Conservation (phyloP, 345 rosid species). For the Hevea brasiliensis region DNA sequence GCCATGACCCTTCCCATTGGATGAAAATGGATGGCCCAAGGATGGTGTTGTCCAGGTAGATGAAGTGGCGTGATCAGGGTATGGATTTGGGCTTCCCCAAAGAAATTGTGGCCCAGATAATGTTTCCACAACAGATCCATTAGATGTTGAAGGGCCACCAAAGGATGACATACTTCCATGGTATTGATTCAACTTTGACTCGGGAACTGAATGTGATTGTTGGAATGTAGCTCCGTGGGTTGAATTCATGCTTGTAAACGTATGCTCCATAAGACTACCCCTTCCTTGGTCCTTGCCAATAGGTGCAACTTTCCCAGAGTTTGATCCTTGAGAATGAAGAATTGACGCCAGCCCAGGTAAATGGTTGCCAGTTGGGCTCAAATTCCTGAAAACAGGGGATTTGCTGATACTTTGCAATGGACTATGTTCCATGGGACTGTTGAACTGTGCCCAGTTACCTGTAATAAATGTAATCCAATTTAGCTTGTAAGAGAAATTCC, state of each 20-base stretch:
- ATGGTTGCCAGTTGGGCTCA: constrained; percentile 58
- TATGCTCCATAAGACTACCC: constrained; percentile 47
- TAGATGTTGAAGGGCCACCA: constrained; percentile 52
- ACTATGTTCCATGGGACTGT: constrained; percentile 67
- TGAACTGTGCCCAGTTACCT: constrained; percentile 77
- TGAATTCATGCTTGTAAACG: constrained; percentile 42
- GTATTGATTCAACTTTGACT: constrained; percentile 27
- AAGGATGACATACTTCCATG: constrained; percentile 31
- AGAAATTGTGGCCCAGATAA: constrained; percentile 84
- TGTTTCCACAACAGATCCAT: constrained; percentile 58
- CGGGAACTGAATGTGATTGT: constrained; percentile 32
- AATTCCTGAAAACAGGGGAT: constrained; percentile 55
- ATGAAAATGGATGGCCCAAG: constrained; percentile 45
- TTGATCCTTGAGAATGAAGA: constrained; percentile 61
- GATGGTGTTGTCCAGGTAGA: constrained; percentile 63
- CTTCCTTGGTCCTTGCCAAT: constrained; percentile 73
- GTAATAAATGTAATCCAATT: constrained; percentile 24
- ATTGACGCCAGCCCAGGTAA: constrained; percentile 83
- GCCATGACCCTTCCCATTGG: constrained; percentile 48
- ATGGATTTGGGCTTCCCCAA: constrained; percentile 81
- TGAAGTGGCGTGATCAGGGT: constrained; percentile 51
- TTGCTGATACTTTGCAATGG: constrained; percentile 57
- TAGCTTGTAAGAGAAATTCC: constrained; percentile 11
- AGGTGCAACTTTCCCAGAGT: constrained; percentile 63
- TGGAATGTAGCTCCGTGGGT: constrained; percentile 49